phyloP scores from a whole-genome alignment of 129 eudicot genomes.

The Daucus carota region DH1_v3.0 NC_030389.2:22090001-22090500 shows the following conservation, averaged over 20 bases:
- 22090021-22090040: neutral
- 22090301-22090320: slow-evolving; percentile 93
- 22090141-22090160: neutral
- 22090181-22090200: neutral
- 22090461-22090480: slow-evolving; percentile 97
- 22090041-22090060: neutral
- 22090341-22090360: slow-evolving; percentile 91
- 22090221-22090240: slow-evolving; percentile 3
- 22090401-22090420: slow-evolving; percentile 78
- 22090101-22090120: neutral
- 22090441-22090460: slow-evolving; percentile 92
- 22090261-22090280: slow-evolving; percentile 92
- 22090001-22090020: neutral
- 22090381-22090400: slow-evolving; percentile 94
- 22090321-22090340: slow-evolving; percentile 83
- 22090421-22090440: slow-evolving; percentile 71
- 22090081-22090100: neutral
- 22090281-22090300: slow-evolving; percentile 98
- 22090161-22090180: neutral
- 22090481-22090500: slow-evolving; percentile 93
- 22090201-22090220: neutral
- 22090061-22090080: neutral
- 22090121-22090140: neutral
- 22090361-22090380: slow-evolving; percentile 94
- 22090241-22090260: slow-evolving; percentile 76